Base-by-base conservation (phyloP, 2,329 filamentous ascomycete species). In the Geosmithia flava region DNA sequence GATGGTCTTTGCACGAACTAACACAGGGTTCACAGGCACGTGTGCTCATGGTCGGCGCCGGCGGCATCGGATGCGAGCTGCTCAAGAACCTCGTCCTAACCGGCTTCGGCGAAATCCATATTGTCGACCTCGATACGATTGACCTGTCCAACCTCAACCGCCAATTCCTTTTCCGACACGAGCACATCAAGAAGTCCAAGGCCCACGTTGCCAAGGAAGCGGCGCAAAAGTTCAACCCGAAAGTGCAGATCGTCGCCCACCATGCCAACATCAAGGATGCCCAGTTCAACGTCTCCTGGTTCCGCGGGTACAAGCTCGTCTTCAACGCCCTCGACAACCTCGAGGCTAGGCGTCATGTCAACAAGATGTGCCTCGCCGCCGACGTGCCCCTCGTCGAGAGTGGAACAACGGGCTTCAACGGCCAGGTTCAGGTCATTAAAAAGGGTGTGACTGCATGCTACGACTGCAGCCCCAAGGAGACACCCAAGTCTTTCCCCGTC, bases 271-370 rank as follows among this genome's bases (percentile, higher is more conserved):
- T 98, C 68, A 97, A 95, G 66, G 90, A 97, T 53, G 59, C 74
- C 7, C 75, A 85, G 53, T 98, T 97, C 69, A 85, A 85, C 56
- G 78, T 95, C 48, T 78, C 83, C 46, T 98, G 91, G 87, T 98
- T 96, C 62, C 75, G 79, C 55, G 67, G 72, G 7, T 98, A 97
- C 62, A 74, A 75, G 45, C 69, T 97, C 23, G 90, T 96, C 8
- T 97, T 98, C 74, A 98, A 98, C 66, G 93, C 93, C 47, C 75
- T 98, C 40, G 93, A 98, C 66, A 98, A 98, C 56, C 72, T 98
- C 27, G 90, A 96, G 49, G 93, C 93, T 20, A 76, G 93, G 54
- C 81, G 91, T 47, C 90, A 97, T 71, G 93, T 97, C 54, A 98
- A 98, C 64, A 86, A 83, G 63, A 97, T 98, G 93, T 97, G 93